Evolutionary conservation across 805 yeast genomes (phyloP).

Genomic region (Candida peoriensis): DNA sequence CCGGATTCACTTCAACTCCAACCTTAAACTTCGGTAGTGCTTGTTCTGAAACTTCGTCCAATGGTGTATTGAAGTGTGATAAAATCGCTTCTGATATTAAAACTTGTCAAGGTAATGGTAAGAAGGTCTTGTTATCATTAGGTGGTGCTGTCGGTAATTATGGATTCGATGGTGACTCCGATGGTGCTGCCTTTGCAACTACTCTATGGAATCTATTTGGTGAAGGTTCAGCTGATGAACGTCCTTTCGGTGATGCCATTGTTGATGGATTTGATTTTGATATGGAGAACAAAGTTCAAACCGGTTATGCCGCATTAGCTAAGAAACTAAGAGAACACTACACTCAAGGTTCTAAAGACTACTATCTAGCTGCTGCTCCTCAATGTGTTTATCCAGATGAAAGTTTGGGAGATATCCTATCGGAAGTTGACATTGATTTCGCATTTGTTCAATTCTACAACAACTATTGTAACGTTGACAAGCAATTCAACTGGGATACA

Average conservation of each 20-base stretch:
- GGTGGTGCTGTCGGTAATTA: conserved; percentile 76
- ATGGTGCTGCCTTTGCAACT: conserved; percentile 60
- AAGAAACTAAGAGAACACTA: conserved; percentile 46
- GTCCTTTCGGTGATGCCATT: conserved; percentile 64
- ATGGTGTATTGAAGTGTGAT: conserved; percentile 41
- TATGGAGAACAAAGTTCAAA: conserved; percentile 58
- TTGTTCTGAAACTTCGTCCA: conserved; percentile 34
- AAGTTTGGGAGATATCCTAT: conserved; percentile 52
- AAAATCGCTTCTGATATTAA: conserved; percentile 66
- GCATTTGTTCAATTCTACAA: conserved; percentile 88
- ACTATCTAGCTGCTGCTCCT: conserved; percentile 85
- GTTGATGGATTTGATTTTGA: conserved; percentile 95
- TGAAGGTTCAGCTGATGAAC: conserved; percentile 50
- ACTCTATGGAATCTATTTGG: conserved; percentile 62
- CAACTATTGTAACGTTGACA: conserved; percentile 62
- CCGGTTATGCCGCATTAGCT: conserved; percentile 66
- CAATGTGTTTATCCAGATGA: conserved; percentile 89
- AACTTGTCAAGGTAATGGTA: conserved; percentile 78
- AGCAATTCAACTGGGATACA: conserved; percentile 60
- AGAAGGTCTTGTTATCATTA: conserved; percentile 70
- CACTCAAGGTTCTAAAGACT: conserved; percentile 50
- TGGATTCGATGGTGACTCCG: conserved; percentile 79
- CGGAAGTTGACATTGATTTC: conserved; percentile 63
- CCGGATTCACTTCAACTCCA: conserved; percentile 38
- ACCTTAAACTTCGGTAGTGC: conserved; percentile 56